phyloP scores from a whole-genome alignment of 2,329 filamentous ascomycete genomes.

The Penicillium griseofulvum region DNA sequence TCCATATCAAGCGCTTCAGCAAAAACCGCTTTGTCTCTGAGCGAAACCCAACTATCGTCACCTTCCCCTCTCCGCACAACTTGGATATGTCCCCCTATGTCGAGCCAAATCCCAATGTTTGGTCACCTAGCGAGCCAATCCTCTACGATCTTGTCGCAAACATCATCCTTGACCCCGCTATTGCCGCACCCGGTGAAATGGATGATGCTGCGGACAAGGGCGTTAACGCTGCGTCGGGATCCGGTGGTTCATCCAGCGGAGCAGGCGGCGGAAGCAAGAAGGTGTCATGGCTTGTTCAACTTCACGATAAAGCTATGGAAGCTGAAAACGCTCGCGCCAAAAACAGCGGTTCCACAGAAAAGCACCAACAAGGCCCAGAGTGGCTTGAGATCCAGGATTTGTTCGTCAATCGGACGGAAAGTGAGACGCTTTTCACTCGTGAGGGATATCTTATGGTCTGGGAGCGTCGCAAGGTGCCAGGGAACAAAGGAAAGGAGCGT shows the following conservation, averaged over 20 bases:
- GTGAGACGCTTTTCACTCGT: constrained; percentile 84
- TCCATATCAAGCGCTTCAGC: constrained; percentile 96
- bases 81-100: constrained; percentile 90
- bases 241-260: constrained; percentile 47
- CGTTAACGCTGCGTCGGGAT: constrained; percentile 33
- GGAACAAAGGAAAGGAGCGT: constrained; percentile 39
- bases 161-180: constrained; percentile 59
- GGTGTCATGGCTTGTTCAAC: constrained; percentile 92
- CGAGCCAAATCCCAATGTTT: constrained; percentile 73
- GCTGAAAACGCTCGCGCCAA: constrained; percentile 37
- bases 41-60: constrained; percentile 96
- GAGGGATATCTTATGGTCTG: constrained; percentile 96
- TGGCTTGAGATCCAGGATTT: constrained; percentile 95
- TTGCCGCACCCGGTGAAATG: constrained; percentile 64
- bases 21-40: constrained; percentile 96
- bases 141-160: constrained; percentile 96
- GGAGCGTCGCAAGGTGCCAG: constrained; percentile 68
- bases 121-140: constrained; percentile 75
- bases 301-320: constrained; percentile 68
- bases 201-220: constrained; percentile 43
- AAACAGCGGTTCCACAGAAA: constrained; percentile 24
- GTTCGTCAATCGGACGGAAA: constrained; percentile 84
- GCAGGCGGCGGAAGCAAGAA: constrained; percentile 88
- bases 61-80: constrained; percentile 78
- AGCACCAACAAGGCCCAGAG: constrained; percentile 58